Evolutionary conservation across 2,329 filamentous ascomycete genomes (phyloP).

Genomic region (Aspergillus pseudoviridinutans): DNA sequence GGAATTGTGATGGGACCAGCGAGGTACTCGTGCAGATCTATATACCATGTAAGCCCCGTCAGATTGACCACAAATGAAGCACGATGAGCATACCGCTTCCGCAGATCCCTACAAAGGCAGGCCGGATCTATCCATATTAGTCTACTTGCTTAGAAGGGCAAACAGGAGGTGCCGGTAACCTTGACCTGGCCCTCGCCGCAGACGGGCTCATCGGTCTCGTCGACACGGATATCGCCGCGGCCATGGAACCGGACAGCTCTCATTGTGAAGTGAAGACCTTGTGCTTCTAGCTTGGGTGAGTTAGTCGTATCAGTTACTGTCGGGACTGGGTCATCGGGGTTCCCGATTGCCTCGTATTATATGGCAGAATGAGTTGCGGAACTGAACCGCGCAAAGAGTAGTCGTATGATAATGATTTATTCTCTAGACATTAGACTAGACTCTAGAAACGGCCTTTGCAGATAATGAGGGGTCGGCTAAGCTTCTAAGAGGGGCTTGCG

Average conservation of each 20-base stretch:
- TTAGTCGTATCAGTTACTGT: neutral
- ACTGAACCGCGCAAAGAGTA: neutral
- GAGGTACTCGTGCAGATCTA: constrained; percentile 52
- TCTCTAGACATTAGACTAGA: neutral
- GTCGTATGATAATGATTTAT: neutral
- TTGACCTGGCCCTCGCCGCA: constrained; percentile 51
- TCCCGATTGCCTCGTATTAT: neutral
- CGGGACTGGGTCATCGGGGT: neutral
- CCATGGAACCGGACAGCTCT: constrained; percentile 37
- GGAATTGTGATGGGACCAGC: constrained; percentile 49
- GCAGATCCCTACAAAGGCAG: constrained; percentile 35
- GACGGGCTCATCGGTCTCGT: constrained; percentile 30
- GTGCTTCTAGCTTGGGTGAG: neutral
- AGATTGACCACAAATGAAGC: neutral
- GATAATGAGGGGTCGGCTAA: neutral
- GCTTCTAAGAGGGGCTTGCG: neutral
- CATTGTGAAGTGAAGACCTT: constrained; percentile 18
- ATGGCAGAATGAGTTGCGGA: neutral
- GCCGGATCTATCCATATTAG: constrained; percentile 18
- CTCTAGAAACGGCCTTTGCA: neutral
- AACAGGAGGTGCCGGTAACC: constrained; percentile 7
- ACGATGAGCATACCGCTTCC: constrained; percentile 22
- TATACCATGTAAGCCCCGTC: constrained; percentile 3
- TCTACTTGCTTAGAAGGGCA: neutral
- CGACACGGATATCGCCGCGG: constrained; percentile 31